Conservation (phyloP, 2,329 filamentous ascomycete genomes). For the Colletotrichum sublineola region DNA sequence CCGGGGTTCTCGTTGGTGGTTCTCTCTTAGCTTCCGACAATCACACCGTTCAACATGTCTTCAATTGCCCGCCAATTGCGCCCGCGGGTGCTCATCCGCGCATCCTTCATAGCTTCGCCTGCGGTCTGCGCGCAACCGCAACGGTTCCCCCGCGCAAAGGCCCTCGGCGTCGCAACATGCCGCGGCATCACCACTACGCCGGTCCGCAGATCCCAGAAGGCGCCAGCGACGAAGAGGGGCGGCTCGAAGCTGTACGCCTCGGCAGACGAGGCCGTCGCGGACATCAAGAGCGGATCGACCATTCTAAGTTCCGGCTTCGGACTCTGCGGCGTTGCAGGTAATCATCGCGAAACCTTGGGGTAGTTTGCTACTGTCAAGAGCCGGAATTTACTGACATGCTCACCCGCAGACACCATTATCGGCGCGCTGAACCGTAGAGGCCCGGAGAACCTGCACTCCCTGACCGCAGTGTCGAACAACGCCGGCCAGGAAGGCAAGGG, state of each 20-base stretch:
- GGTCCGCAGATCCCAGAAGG: slow-evolving; percentile 28
- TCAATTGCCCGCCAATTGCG: slow-evolving; percentile 34
- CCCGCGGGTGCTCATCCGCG: slow-evolving; percentile 35
- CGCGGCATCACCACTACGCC: slow-evolving; percentile 31
- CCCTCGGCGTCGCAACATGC: slow-evolving; percentile 16
- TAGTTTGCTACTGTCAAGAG: too few relatives aligned
- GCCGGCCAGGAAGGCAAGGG: slow-evolving; percentile 77
- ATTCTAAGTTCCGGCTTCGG: slow-evolving; percentile 85
- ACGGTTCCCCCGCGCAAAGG: slow-evolving; percentile 36
- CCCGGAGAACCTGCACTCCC: slow-evolving; percentile 70
- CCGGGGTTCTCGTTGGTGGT: background rate
- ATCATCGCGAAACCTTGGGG: slow-evolving; percentile 46
- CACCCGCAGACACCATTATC: slow-evolving; percentile 74
- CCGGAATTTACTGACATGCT: background rate
- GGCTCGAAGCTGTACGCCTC: slow-evolving; percentile 64
- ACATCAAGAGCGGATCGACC: slow-evolving; percentile 77
- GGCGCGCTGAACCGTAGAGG: slow-evolving; percentile 73
- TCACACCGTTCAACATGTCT: slow-evolving; percentile 6
- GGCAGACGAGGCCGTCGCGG: slow-evolving; percentile 77
- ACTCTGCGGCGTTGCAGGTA: slow-evolving; percentile 81
- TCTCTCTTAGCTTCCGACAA: background rate
- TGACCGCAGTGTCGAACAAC: slow-evolving; percentile 87
- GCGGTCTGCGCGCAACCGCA: slow-evolving; percentile 29
- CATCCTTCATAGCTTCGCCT: slow-evolving; percentile 16
- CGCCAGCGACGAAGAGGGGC: slow-evolving; percentile 45